Conservation (phyloP, 331 rosid species). For the Quercus tomentella region DNA sequence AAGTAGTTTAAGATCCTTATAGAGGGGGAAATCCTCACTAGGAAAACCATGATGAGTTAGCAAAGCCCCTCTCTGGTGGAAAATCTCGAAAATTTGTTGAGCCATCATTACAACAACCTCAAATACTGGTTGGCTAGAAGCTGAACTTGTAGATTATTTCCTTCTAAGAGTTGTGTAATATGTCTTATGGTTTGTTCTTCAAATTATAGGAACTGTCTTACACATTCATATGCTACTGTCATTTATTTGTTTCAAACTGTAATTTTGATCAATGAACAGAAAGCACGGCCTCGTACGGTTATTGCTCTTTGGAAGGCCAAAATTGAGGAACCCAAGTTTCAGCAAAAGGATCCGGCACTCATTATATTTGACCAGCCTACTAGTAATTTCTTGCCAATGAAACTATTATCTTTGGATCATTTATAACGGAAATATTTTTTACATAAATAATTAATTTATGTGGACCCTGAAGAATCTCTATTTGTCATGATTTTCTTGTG, state of each 20-base stretch:
- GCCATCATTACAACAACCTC: too few relatives aligned
- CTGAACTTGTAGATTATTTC: too few relatives aligned
- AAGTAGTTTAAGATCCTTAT: not conserved
- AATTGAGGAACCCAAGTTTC: constrained; percentile 13
- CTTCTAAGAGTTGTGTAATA: not conserved
- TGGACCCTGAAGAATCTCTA: too few relatives aligned
- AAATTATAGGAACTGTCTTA: not conserved
- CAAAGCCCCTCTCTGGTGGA: too few relatives aligned
- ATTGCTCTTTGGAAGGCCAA: constrained; percentile 25
- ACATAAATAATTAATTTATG: too few relatives aligned
- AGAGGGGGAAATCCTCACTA: not conserved
- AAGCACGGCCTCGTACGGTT: not conserved
- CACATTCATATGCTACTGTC: not conserved
- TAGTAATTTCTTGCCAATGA: not conserved
- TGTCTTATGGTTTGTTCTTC: not conserved
- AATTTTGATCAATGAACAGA: constrained; percentile 8
- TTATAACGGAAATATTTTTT: too few relatives aligned
- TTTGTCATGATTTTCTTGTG: too few relatives aligned
- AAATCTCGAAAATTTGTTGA: too few relatives aligned
- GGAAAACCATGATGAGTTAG: not conserved
- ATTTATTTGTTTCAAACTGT: not conserved
- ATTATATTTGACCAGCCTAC: not conserved
- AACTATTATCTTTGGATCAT: not conserved
- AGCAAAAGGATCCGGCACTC: constrained; percentile 1
- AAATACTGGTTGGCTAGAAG: too few relatives aligned